A percentile compares a stretch with the other conserved stretches of the same genome.
Evolutionary conservation across 805 yeast genomes (phyloP).

Genomic region (Metschnikowia noctiluminum): DNA sequence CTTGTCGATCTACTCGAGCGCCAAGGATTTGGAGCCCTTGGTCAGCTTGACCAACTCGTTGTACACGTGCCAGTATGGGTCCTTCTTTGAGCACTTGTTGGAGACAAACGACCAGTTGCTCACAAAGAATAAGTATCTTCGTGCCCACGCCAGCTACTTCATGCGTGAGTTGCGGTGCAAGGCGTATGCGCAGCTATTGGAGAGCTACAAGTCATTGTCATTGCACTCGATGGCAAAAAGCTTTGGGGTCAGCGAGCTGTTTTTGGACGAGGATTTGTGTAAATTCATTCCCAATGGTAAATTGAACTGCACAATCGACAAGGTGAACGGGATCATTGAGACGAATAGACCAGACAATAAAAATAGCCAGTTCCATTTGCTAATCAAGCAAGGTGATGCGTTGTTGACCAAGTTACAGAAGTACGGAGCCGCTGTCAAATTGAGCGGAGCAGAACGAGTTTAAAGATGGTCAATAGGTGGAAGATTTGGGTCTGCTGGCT

Average conservation of each 20-base stretch:
- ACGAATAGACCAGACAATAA: constrained; percentile 96
- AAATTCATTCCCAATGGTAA: constrained; percentile 90
- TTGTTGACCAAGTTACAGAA: constrained; percentile 92
- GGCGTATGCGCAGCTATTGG: constrained; percentile 90
- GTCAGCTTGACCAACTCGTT: constrained; percentile 79
- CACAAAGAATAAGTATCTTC: constrained; percentile 58
- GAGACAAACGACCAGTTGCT: constrained; percentile 74
- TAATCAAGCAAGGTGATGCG: constrained; percentile 90
- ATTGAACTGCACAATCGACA: constrained; percentile 91
- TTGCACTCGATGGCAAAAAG: constrained; percentile 90
- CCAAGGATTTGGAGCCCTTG: constrained; percentile 73
- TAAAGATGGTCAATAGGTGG: neutral
- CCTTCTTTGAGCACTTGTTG: constrained; percentile 72
- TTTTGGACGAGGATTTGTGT: constrained; percentile 82
- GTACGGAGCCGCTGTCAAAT: constrained; percentile 94
- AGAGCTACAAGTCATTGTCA: constrained; percentile 88
- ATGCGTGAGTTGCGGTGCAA: constrained; percentile 91
- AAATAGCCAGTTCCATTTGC: constrained; percentile 84
- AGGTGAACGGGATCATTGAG: constrained; percentile 91
- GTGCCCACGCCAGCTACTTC: constrained; percentile 77
- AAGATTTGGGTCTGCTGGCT: no score
- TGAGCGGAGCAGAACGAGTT: constrained; percentile 82
- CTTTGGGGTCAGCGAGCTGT: constrained; percentile 85
- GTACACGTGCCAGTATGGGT: constrained; percentile 82
- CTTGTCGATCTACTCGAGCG: constrained; percentile 69